Conservation (phyloP, 139 green algal species). For the Tetraselmis chui region DNA sequence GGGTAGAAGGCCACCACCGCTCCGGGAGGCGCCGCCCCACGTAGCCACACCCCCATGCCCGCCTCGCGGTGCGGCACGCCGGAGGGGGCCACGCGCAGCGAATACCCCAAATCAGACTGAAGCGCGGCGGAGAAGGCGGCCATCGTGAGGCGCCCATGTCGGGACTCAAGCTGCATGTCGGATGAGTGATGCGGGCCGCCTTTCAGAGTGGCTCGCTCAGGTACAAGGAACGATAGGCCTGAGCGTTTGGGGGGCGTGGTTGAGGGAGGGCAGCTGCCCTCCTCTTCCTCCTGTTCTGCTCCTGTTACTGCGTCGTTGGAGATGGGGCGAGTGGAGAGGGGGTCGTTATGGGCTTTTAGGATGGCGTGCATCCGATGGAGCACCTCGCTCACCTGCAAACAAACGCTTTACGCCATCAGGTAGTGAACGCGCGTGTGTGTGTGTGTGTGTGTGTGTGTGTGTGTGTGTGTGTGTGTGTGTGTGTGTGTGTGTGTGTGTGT, state of each 20-base stretch:
- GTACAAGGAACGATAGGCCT: not conserved
- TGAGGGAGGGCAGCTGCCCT: no score
- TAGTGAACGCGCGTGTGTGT: not conserved
- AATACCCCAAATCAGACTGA: not conserved
- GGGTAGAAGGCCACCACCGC: slow-evolving; percentile 58
- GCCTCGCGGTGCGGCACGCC: slow-evolving; percentile 28
- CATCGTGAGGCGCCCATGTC: not conserved
- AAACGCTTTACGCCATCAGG: not conserved
- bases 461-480: no score
- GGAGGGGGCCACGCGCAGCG: slow-evolving; percentile 17
- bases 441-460: no score
- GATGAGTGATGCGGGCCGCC: not conserved
- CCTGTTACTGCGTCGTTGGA: no score
- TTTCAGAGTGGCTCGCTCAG: not conserved
- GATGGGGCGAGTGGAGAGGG: not conserved
- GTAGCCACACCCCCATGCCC: slow-evolving; percentile 13
- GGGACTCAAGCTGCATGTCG: not conserved
- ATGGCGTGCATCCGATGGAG: not conserved
- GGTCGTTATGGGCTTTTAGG: not conserved
- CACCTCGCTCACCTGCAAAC: not conserved
- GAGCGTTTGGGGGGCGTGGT: no score
- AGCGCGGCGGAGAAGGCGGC: not conserved
- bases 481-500: no score
- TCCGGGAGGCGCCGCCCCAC: slow-evolving; percentile 19
- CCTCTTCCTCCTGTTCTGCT: no score